These are phyloP conservation scores for Achaetomium macrosporum DNA, from an alignment of 2,329 filamentous ascomycete species.

Conservation along the genomic window DNA sequence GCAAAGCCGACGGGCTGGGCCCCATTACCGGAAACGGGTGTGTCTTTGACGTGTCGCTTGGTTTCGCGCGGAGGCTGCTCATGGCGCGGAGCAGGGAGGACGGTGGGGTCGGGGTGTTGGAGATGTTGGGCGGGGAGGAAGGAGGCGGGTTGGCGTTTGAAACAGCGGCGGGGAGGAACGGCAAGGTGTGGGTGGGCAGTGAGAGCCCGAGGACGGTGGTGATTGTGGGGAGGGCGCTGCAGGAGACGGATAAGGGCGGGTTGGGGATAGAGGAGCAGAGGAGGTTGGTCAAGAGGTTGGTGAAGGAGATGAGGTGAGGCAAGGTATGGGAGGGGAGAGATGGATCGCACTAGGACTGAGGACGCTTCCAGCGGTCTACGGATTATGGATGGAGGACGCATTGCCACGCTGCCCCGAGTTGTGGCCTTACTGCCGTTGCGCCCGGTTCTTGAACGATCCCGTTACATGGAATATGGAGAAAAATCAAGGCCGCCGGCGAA, in stretches of 20 bases:
- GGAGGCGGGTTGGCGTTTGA: constrained; percentile 71
- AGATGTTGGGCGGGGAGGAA: constrained; percentile 66
- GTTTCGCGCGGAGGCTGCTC: constrained; percentile 76
- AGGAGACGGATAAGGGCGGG: constrained; percentile 65
- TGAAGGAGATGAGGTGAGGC: constrained; percentile 51
- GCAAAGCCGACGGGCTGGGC: constrained; percentile 82
- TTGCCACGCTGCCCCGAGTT: too few species aligned
- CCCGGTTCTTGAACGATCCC: too few species aligned
- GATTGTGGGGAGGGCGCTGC: constrained; percentile 70
- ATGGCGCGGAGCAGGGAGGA: constrained; percentile 54
- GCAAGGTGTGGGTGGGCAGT: constrained; percentile 85
- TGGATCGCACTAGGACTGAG: background rate
- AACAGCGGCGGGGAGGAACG: constrained; percentile 88
- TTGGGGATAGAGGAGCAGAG: constrained; percentile 62
- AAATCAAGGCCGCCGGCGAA: too few species aligned
- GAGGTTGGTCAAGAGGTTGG: constrained; percentile 60
- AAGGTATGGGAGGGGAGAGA: background rate
- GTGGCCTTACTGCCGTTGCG: too few species aligned
- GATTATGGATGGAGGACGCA: background rate
- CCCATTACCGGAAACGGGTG: constrained; percentile 72
- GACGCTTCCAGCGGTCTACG: background rate
- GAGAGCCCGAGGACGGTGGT: constrained; percentile 67
- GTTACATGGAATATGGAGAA: too few species aligned
- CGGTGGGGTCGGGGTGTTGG: constrained; percentile 66
- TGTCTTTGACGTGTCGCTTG: constrained; percentile 73